Evolutionary conservation across 2,329 filamentous ascomycete species (phyloP), one percentile per base, ranked within the genome.

Genomic region (Trichocomaceae sp.): DNA sequence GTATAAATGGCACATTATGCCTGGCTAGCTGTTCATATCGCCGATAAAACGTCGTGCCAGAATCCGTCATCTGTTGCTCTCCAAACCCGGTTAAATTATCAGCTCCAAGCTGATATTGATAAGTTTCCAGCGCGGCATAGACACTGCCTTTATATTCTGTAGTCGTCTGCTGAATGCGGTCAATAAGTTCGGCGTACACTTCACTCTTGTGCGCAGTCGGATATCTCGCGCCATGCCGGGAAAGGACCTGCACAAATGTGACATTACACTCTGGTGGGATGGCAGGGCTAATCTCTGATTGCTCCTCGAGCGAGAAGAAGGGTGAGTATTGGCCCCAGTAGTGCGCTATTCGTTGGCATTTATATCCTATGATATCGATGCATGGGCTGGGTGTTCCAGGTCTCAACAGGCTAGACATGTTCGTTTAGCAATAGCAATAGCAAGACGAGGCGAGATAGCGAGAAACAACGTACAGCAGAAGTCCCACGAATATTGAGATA

Each of bases 321-420:
- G 90, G 88, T 17, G 89, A 87, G 69, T 96, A 96, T 68, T 92
- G 90, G 54, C 90, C 91, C 89, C 90, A 95, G 54, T 77, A 79
- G 61, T 83, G 86, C 1, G 83, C 82, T 45, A 85, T 78, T 31
- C 79, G 70, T 2, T 17, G 17, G 39, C 23, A 26, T 26, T 26
- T 26, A 26, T 26, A 26, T 26, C 23, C 23, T 26, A 2, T 20
- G n/a, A 41, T 19, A 20, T 41, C 39, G 17, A 19, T 41, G n/a
- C 23, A 26, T 26, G 5, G 15, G 17, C 12, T 12, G 17, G 39
- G 2, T 19, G 15, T 19, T 41, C 8, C n/a, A 5, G 2, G n/a
- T 6, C 37, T 10, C 39, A 42, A 7, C 6, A 42, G 2, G 19
- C 39, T 35, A 29, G 26, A 29, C 26, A 29, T 29, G 26, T 29